Conservation (phyloP, 148 eudicot species). For the Cornus controversa region DNA sequence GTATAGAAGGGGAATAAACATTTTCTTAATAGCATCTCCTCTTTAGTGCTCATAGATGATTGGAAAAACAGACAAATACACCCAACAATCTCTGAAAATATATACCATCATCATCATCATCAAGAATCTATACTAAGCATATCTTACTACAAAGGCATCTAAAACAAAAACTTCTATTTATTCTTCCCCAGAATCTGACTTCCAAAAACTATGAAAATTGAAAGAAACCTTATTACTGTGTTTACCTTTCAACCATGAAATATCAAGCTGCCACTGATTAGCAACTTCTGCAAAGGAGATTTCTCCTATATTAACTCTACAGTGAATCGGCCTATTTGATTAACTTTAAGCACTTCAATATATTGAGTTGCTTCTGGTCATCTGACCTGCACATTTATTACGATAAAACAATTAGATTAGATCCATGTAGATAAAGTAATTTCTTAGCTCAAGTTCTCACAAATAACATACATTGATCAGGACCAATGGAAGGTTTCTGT, state of each 20-base stretch:
- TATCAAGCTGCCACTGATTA: background rate
- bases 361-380: background rate
- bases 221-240: background rate
- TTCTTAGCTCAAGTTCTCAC: no score
- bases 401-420: background rate
- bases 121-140: constrained; percentile 2
- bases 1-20: background rate
- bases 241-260: background rate
- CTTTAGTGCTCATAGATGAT: background rate
- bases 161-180: background rate
- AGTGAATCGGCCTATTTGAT: background rate
- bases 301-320: no score
- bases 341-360: constrained; percentile 1
- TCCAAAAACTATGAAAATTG: background rate
- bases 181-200: background rate
- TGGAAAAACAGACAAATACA: background rate
- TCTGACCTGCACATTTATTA: constrained; percentile 3
- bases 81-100: background rate
- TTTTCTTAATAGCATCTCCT: background rate
- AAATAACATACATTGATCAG: no score
- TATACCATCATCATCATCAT: background rate
- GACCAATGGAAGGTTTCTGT: no score
- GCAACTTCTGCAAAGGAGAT: no score
- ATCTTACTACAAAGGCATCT: background rate
- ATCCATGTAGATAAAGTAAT: background rate